Conservation (phyloP, 2,329 filamentous ascomycete species). For the Simplicillium sp. region DNA sequence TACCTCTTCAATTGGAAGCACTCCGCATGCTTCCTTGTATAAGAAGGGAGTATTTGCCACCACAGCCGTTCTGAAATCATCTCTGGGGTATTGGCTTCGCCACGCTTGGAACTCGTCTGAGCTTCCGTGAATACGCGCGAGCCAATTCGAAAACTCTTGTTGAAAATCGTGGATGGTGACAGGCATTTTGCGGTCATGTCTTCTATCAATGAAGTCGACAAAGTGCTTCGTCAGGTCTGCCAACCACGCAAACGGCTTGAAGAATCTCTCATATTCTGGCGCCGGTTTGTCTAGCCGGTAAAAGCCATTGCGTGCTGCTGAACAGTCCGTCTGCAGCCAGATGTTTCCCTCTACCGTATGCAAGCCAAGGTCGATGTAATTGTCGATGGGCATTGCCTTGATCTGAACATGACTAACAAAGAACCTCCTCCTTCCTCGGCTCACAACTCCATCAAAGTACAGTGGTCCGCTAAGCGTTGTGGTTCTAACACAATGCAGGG, state of each 20-base stretch:
- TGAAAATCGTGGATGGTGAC: conserved; percentile 50
- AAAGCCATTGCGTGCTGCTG: conserved; percentile 39
- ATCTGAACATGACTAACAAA: conserved; percentile 52
- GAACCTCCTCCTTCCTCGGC: conserved; percentile 24
- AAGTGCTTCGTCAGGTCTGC: conserved; percentile 62
- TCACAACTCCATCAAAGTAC: conserved; percentile 53
- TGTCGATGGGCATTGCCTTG: conserved; percentile 50
- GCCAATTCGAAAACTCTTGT: conserved; percentile 47
- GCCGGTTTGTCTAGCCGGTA: conserved; percentile 53
- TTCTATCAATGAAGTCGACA: conserved; percentile 50
- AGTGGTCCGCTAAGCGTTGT: conserved; percentile 19
- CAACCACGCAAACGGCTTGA: conserved; percentile 59
- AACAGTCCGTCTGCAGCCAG: conserved; percentile 51
- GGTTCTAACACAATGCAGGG: conserved; percentile 31
- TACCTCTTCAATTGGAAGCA: conserved; percentile 24
- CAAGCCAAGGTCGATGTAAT: conserved; percentile 42
- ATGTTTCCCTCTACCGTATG: conserved; percentile 42
- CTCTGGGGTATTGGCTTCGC: conserved; percentile 33
- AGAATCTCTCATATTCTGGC: conserved; percentile 51
- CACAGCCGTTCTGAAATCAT: conserved; percentile 56
- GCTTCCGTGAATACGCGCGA: conserved; percentile 31
- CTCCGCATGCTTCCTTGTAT: conserved; percentile 50
- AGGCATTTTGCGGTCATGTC: conserved; percentile 15
- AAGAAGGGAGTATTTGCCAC: conserved; percentile 53
- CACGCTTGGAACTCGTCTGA: conserved; percentile 40